A percentile compares a stretch with the other conserved stretches of the same genome.
These are phyloP conservation scores for Hanseniaspora uvarum DNA, from an alignment of 1,139 yeast genomes.

Conservation along the genomic window DNA sequence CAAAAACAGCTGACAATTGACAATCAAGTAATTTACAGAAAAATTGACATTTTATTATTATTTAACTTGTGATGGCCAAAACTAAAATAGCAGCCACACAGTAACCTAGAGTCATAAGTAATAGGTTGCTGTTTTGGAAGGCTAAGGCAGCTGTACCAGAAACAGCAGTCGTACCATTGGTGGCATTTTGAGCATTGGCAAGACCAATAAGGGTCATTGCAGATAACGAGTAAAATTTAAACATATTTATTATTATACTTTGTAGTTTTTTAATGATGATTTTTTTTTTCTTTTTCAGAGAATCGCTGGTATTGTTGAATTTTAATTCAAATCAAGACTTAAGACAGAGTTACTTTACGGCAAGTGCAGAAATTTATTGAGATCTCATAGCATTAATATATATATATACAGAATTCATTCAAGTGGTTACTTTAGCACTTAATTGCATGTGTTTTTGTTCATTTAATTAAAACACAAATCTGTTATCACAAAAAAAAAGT, in stretches of 20 bases:
- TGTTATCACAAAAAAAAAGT: background rate
- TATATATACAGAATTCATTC: background rate
- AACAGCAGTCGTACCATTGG: constrained; percentile 6
- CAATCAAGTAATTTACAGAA: too few species aligned
- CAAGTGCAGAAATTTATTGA: too few species aligned
- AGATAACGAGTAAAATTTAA: background rate
- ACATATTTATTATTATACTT: background rate
- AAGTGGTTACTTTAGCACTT: too few species aligned
- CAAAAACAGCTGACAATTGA: too few species aligned
- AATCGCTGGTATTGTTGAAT: too few species aligned
- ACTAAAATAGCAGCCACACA: background rate
- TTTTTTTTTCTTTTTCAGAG: too few species aligned
- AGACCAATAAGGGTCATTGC: background rate
- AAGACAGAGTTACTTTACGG: too few species aligned
- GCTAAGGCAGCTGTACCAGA: constrained; percentile 3
- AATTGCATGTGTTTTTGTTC: too few species aligned
- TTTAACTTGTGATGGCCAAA: background rate
- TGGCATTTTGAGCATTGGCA: background rate
- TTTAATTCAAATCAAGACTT: too few species aligned
- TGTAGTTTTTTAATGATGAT: background rate
- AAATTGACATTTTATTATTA: too few species aligned
- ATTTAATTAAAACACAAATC: background rate
- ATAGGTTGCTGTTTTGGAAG: background rate
- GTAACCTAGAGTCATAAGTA: background rate
- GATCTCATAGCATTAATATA: too few species aligned